Evolutionary conservation across 257 asterid species (phyloP), one percentile per base, ranked within the genome.

Genomic region (Solanum medicagineum): DNA sequence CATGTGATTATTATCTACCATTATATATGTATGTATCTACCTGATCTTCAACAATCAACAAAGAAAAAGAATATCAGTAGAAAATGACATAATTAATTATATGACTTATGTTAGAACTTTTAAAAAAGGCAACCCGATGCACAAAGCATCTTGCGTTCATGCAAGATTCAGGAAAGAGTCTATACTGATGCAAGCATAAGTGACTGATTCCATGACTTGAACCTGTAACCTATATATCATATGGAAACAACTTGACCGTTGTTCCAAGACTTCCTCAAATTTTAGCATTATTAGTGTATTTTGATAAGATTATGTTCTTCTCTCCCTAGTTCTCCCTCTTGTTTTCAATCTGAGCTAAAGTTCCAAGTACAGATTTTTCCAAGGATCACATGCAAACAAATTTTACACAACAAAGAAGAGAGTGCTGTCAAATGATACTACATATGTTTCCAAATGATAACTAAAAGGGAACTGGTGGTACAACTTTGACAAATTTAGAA

Each of bases 1-100:
- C 83, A 77, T 77, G 65, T 51, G 83, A 77, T 77, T 15, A 26
- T 9, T 10, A 53, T 77, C 83, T 77, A 53, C 65, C 83, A 77
- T 51, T 51, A 40, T 36, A 36, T 66, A 2, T 36, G 20, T 20
- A 19, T 10, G 49, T 69, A 36, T 70, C 54, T 19, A 71, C 80
- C 80, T 20, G 55, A 71, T 71, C 32, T 71, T 71, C 32, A 71
- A 71, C 32, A 71, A 17, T 44, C 19, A 14, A 0, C 75, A 14
- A 32, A 17, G 7, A 19, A 3, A 6, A 12, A 26, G 36, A 63
- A 2, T 1, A 36, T 44, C 15, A 8, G 12, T 7, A 32, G 6
- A 44, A 20, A 44, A n/a, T 8, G 24, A 40, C 26, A 26, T 65
- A 12, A 26, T 65, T 65, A 12, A 13, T 60, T 0, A 60, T n/a